A percentile compares a stretch with the other conserved stretches of the same genome.
These are phyloP conservation scores for Stephania yunnanensis DNA, from an alignment of 164 flowering plant species.

Conservation along the genomic window DNA sequence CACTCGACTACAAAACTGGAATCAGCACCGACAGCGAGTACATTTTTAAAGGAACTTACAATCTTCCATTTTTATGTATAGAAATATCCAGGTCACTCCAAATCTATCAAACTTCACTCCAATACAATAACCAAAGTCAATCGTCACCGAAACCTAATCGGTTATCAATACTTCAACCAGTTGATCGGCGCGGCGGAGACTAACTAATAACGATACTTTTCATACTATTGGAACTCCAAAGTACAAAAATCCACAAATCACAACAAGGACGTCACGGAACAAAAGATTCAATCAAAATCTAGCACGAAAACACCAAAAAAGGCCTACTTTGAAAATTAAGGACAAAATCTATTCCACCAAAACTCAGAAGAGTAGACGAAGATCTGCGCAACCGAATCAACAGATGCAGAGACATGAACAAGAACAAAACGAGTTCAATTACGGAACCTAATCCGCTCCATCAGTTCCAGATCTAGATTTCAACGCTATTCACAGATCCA, in stretches of 20 bases:
- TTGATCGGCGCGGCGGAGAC: neutral
- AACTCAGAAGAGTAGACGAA: neutral
- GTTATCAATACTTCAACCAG: neutral
- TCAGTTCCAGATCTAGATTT: neutral
- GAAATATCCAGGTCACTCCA: neutral
- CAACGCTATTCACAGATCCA: neutral
- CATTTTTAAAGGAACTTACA: neutral
- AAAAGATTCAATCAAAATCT: neutral
- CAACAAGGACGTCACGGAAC: too few relatives aligned
- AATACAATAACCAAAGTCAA: neutral
- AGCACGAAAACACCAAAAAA: neutral
- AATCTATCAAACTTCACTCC: neutral
- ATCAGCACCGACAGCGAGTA: neutral
- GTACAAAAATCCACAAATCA: neutral
- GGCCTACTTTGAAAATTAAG: neutral
- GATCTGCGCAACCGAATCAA: neutral
- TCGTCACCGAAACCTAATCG: too few relatives aligned
- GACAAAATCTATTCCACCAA: neutral
- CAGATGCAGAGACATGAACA: neutral
- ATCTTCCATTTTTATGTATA: neutral
- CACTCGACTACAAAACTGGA: neutral
- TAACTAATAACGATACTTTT: neutral
- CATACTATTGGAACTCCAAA: neutral
- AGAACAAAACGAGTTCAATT: neutral
- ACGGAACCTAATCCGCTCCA: neutral